Conservation (phyloP, 257 asterid genomes). For the Salvia hispanica region DNA sequence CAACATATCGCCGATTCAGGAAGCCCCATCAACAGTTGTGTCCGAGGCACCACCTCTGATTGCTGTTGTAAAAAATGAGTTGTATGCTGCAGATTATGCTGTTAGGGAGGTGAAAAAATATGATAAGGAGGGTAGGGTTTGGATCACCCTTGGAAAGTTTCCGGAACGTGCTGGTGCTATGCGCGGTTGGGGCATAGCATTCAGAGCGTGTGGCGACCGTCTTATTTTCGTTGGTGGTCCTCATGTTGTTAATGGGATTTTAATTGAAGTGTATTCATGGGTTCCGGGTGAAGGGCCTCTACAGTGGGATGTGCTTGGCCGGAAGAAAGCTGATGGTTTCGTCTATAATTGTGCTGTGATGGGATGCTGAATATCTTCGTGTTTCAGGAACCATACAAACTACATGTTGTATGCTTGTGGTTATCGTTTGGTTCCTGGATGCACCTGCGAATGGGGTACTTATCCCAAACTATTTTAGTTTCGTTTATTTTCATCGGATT, state of each 20-base stretch:
- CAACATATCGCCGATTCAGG: constrained; percentile 44
- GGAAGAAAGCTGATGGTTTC: constrained; percentile 70
- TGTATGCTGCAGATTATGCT: constrained; percentile 79
- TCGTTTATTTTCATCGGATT: constrained; percentile 41
- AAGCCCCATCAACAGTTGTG: constrained; percentile 52
- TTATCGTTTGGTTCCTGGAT: constrained; percentile 49
- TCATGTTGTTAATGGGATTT: constrained; percentile 53
- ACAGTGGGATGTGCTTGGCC: constrained; percentile 77
- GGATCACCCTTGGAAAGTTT: constrained; percentile 66
- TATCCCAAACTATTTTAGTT: constrained; percentile 44
- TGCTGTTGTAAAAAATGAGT: constrained; percentile 74
- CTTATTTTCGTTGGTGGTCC: constrained; percentile 86
- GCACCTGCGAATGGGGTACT: constrained; percentile 72
- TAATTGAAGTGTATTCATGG: constrained; percentile 76
- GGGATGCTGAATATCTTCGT: constrained; percentile 75
- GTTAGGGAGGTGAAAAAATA: constrained; percentile 66
- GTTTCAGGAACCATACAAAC: constrained; percentile 30
- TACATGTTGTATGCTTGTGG: constrained; percentile 35
- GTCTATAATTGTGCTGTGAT: constrained; percentile 98
- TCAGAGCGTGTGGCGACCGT: constrained; percentile 79
- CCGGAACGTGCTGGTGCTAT: constrained; percentile 72
- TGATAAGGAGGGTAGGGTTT: constrained; percentile 43
- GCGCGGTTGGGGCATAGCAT: constrained; percentile 94
- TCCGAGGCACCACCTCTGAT: constrained; percentile 82
- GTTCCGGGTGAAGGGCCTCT: constrained; percentile 62